These are phyloP conservation scores for Fusarium albosuccineum DNA, from an alignment of 2,329 filamentous ascomycete genomes.

Conservation along the genomic window DNA sequence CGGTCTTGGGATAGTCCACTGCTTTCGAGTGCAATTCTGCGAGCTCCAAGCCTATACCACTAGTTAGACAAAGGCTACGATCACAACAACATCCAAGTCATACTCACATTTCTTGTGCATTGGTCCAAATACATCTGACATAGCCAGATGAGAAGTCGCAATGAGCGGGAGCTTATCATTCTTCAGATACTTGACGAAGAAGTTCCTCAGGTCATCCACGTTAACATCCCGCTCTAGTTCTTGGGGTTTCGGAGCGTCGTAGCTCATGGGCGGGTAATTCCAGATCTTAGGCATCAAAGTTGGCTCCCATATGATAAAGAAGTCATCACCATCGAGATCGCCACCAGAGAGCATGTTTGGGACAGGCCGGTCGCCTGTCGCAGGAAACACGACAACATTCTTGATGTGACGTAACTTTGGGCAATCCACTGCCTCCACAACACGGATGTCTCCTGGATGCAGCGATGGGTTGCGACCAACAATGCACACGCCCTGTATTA, in stretches of 20 bases:
- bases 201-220: constrained; percentile 80
- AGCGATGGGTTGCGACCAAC: constrained; percentile 94
- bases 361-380: constrained; percentile 84
- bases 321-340: constrained; percentile 96
- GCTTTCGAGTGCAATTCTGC: constrained; percentile 88
- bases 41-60: constrained; percentile 69
- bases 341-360: constrained; percentile 97
- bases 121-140: constrained; percentile 78
- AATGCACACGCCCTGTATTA: constrained; percentile 83
- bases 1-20: constrained; percentile 95
- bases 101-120: constrained; percentile 75
- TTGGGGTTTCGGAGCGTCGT: constrained; percentile 69
- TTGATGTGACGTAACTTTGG: constrained; percentile 80
- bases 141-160: constrained; percentile 84
- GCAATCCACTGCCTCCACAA: constrained; percentile 86
- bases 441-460: constrained; percentile 90
- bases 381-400: constrained; percentile 89
- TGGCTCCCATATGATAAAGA: constrained; percentile 91
- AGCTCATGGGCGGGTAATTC: constrained; percentile 84
- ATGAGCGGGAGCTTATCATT: constrained; percentile 86
- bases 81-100: not conserved
- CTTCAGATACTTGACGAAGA: constrained; percentile 95
- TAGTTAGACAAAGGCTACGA: constrained; percentile 8
- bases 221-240: constrained; percentile 73
- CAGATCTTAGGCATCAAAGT: constrained; percentile 77